Conservation (phyloP, 441 rosid genomes). For the Brassica balearica region DNA sequence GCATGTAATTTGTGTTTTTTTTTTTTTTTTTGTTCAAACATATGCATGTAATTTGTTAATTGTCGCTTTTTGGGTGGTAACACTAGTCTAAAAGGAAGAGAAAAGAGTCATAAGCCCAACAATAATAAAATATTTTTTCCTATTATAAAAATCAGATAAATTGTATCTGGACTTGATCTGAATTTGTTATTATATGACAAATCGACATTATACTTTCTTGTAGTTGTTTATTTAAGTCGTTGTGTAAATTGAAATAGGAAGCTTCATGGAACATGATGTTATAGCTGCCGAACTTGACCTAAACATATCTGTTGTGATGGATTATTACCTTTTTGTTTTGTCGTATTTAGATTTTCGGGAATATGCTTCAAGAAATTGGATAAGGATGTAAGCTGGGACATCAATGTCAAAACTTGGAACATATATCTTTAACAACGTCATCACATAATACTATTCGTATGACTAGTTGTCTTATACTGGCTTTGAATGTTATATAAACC, state of each 20-base stretch:
- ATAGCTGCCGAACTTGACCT: slow-evolving; percentile 47
- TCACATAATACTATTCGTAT: slow-evolving; percentile 35
- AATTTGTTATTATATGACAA: slow-evolving; percentile 19
- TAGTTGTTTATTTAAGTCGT: slow-evolving; percentile 18
- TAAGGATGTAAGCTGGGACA: slow-evolving; percentile 5
- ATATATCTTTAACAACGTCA: slow-evolving; percentile 7
- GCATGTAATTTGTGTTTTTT: no score
- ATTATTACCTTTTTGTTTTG: neutral
- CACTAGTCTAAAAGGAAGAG: slow-evolving; percentile 21
- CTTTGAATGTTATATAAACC: no score
- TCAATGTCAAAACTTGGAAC: neutral
- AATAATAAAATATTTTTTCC: neutral
- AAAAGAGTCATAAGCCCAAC: slow-evolving; percentile 9
- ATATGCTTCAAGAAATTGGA: slow-evolving; percentile 1
- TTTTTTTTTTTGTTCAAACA: no score
- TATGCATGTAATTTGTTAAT: neutral
- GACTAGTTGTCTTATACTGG: slow-evolving; percentile 24
- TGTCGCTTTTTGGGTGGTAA: slow-evolving; percentile 22
- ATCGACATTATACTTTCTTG: slow-evolving; percentile 22
- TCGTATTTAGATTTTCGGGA: neutral
- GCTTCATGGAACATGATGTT: slow-evolving; percentile 36
- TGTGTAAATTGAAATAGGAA: slow-evolving; percentile 34
- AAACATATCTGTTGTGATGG: slow-evolving; percentile 9
- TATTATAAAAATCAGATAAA: slow-evolving; percentile 36
- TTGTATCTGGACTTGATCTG: slow-evolving; percentile 41